These are phyloP conservation scores for Krasilnikovozyma curviuscula DNA, from an alignment of 768 basidiomycete genomes.

Conservation along the genomic window DNA sequence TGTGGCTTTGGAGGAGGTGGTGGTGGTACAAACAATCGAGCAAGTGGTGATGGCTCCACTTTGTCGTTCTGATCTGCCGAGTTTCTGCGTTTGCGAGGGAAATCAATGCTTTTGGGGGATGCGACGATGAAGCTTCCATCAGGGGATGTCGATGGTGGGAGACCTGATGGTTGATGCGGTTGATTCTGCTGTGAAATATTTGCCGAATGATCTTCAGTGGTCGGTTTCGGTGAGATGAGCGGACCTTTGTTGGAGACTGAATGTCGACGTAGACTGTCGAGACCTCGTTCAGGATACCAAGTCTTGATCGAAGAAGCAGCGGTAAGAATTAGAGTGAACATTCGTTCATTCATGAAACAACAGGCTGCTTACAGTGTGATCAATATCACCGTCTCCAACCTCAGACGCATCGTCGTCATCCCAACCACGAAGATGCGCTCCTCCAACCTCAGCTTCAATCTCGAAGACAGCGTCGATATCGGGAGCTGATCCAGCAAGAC, in stretches of 20 bases:
- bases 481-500: slow-evolving; percentile 45
- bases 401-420: slow-evolving; percentile 1
- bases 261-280: too few relatives aligned
- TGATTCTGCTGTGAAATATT: background rate
- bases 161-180: background rate
- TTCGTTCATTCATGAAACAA: background rate
- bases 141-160: background rate
- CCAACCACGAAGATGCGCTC: background rate
- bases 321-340: background rate
- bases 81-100: slow-evolving; percentile 1
- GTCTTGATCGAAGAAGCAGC: background rate
- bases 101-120: slow-evolving; percentile 1
- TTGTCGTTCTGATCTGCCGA: slow-evolving; percentile 4
- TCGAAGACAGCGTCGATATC: slow-evolving; percentile 74
- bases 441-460: slow-evolving; percentile 36
- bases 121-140: background rate
- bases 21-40: slow-evolving; percentile 4
- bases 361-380: background rate
- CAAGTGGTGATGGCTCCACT: slow-evolving; percentile 5
- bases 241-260: too few relatives aligned
- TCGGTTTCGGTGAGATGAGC: too few relatives aligned
- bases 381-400: background rate
- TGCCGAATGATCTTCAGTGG: background rate
- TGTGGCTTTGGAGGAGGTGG: background rate
- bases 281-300: background rate